Conservation (phyloP, 1,284 basidiomycete genomes). For the Ceratobasidium sp. region DNA sequence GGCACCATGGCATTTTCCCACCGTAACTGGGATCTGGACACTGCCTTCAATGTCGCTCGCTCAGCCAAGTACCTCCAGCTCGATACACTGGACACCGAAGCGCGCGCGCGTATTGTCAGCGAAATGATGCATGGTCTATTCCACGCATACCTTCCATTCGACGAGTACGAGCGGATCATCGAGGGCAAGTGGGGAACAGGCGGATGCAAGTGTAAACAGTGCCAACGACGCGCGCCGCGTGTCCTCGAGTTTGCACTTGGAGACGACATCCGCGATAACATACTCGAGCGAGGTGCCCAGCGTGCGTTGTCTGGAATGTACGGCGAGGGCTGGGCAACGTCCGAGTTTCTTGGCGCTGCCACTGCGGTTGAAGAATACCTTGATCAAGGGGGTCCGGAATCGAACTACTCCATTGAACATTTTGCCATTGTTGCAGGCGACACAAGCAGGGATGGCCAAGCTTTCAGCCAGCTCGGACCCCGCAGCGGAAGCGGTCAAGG, state of each 20-base stretch:
- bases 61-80: slow-evolving; percentile 84
- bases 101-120: slow-evolving; percentile 79
- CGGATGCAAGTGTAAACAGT: slow-evolving; percentile 81
- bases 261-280: slow-evolving; percentile 75
- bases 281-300: slow-evolving; percentile 73
- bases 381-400: slow-evolving; percentile 74
- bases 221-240: slow-evolving; percentile 75
- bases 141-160: slow-evolving; percentile 78
- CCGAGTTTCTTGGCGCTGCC: slow-evolving; percentile 75
- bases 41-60: slow-evolving; percentile 87
- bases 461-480: slow-evolving; percentile 43
- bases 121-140: slow-evolving; percentile 90
- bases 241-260: slow-evolving; percentile 79
- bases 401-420: slow-evolving; percentile 68
- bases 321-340: slow-evolving; percentile 82
- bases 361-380: slow-evolving; percentile 66
- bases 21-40: slow-evolving; percentile 89
- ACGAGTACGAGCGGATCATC: slow-evolving; percentile 74
- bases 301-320: slow-evolving; percentile 80
- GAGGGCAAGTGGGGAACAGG: slow-evolving; percentile 75
- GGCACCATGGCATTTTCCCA: slow-evolving; percentile 94
- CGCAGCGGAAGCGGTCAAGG: slow-evolving; percentile 60
- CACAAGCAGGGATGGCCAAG: slow-evolving; percentile 64
- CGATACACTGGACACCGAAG: slow-evolving; percentile 75
- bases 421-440: slow-evolving; percentile 69